phyloP scores from a whole-genome alignment of 352 stramenopile species.

The Pythium phragmiticola region DNA sequence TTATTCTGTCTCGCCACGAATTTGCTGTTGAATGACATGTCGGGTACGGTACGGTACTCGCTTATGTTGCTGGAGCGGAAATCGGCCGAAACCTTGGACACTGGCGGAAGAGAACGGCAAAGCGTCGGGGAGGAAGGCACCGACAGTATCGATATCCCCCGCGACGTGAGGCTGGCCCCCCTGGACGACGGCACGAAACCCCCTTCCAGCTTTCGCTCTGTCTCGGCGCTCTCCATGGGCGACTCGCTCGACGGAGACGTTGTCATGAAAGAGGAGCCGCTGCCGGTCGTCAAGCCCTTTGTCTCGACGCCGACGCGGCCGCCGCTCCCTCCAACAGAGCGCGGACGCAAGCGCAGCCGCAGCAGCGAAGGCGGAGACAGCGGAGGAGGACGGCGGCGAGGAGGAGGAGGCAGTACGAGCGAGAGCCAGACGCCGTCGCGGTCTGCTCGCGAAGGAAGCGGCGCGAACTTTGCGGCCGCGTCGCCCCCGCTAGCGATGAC shows the following conservation, averaged over 20 bases:
- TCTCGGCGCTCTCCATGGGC: background rate
- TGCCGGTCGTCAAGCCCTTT: constrained; percentile 9
- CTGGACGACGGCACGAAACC: background rate
- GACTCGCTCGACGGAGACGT: constrained; percentile 1
- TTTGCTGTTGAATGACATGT: background rate
- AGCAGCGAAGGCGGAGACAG: constrained; percentile 14
- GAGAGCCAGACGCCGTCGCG: constrained; percentile 18
- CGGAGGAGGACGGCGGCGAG: constrained; percentile 2
- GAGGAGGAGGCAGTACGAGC: background rate
- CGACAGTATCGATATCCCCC: background rate
- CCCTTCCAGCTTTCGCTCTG: background rate
- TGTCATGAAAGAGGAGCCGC: constrained; percentile 8
- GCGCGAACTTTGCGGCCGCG: background rate
- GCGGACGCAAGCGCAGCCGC: constrained; percentile 27
- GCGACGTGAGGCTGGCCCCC: too few relatives aligned
- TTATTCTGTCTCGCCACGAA: background rate
- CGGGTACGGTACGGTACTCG: background rate
- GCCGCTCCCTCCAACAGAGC: constrained; percentile 11
- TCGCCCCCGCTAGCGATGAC: constrained; percentile 18
- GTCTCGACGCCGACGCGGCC: constrained; percentile 14
- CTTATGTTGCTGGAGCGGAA: constrained; percentile 16
- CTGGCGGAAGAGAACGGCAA: constrained; percentile 15
- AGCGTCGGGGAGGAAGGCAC: background rate
- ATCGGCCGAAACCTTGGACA: constrained; percentile 6
- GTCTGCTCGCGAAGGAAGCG: background rate